Evolutionary conservation across 2,329 filamentous ascomycete species (phyloP).

Genomic region (Chaetomiaceae sp.): DNA sequence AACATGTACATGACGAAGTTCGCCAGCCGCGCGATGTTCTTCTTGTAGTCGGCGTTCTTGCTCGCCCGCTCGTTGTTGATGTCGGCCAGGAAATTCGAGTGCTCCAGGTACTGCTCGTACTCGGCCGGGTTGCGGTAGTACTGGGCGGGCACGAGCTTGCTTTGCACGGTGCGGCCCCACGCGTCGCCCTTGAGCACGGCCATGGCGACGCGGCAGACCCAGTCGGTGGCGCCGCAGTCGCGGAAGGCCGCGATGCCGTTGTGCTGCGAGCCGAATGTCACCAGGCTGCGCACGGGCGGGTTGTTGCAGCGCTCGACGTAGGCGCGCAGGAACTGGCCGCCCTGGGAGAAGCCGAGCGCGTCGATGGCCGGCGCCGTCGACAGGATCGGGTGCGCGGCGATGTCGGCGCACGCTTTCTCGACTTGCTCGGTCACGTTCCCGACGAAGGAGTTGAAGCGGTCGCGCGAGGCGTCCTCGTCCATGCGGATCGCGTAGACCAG

Average conservation of each 20-base stretch:
- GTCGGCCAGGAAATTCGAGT: conserved; percentile 86
- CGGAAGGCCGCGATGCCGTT: conserved; percentile 85
- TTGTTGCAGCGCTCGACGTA: conserved; percentile 82
- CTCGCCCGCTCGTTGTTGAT: conserved; percentile 82
- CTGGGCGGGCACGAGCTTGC: conserved; percentile 80
- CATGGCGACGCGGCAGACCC: conserved; percentile 75
- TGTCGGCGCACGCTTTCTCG: conserved; percentile 66
- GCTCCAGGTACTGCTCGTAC: conserved; percentile 65
- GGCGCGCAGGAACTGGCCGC: conserved; percentile 89
- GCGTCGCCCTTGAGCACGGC: conserved; percentile 71
- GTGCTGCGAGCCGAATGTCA: conserved; percentile 88
- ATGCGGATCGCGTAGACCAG: conserved; percentile 75
- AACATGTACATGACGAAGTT: conserved; percentile 89
- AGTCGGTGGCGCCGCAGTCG: conserved; percentile 64
- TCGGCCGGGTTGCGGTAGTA: conserved; percentile 75
- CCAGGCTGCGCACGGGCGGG: conserved; percentile 67
- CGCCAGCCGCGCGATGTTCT: conserved; percentile 62
- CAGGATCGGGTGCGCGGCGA: conserved; percentile 71
- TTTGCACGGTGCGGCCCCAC: conserved; percentile 74
- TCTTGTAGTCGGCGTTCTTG: conserved; percentile 70
- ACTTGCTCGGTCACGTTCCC: conserved; percentile 83
- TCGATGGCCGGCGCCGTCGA: conserved; percentile 78
- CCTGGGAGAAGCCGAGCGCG: conserved; percentile 90
- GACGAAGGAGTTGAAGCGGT: conserved; percentile 81
- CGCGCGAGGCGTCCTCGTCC: conserved; percentile 56